Percentiles rank a stretch among this genome's conserved stretches.
Conservation (phyloP, 768 basidiomycete species). For the Mycena galericulata region DNA sequence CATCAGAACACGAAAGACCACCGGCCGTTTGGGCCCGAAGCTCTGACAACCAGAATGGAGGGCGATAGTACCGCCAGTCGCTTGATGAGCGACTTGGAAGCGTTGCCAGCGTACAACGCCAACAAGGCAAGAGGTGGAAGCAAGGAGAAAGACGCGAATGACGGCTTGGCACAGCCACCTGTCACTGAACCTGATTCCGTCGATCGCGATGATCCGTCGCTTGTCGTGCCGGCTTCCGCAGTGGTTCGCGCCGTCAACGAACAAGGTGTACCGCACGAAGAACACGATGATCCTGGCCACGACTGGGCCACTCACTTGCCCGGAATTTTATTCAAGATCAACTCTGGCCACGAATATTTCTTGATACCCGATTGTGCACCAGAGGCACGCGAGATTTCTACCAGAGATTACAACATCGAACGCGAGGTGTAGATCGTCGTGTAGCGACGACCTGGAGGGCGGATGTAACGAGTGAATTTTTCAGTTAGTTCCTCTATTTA, state of each 20-base stretch:
- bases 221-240: neutral
- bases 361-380: neutral
- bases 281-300: neutral
- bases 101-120: neutral
- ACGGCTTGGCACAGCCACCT: too few species aligned
- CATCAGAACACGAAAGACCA: too few species aligned
- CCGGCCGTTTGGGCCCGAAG: too few species aligned
- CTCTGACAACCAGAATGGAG: too few species aligned
- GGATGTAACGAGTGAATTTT: neutral
- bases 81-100: neutral
- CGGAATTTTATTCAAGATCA: neutral
- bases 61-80: too few species aligned
- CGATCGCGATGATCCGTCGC: neutral
- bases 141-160: neutral
- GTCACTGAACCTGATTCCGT: too few species aligned
- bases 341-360: neutral
- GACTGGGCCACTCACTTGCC: neutral
- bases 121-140: neutral
- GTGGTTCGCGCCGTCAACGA: neutral
- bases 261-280: neutral
- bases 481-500: too few species aligned
- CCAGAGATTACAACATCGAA: neutral
- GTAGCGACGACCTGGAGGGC: constrained; percentile 8
- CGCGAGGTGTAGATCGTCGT: constrained; percentile 2
- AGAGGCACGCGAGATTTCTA: neutral